These are phyloP conservation scores for Calonectria pseudoreteaudii DNA, from an alignment of 2,329 filamentous ascomycete species.

Conservation along the genomic window DNA sequence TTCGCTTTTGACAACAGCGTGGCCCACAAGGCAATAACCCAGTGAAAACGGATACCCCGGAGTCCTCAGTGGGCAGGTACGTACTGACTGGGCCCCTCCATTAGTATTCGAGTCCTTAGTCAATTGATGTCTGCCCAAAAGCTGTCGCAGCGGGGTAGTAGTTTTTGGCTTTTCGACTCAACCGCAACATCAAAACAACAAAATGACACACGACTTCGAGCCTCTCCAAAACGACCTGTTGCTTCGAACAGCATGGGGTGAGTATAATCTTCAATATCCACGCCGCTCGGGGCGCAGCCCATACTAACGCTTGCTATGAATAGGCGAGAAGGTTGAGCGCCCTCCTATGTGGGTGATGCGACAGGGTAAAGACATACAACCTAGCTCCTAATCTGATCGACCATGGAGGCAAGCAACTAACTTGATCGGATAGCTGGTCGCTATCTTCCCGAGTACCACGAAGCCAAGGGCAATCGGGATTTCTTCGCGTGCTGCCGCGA, in stretches of 20 bases:
- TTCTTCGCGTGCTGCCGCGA: slow-evolving; percentile 98
- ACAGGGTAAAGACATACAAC: slow-evolving; percentile 75
- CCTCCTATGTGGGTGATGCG: slow-evolving; percentile 99
- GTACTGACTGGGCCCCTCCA: slow-evolving; percentile 13
- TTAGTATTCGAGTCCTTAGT: neutral
- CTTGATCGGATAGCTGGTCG: slow-evolving; percentile 76
- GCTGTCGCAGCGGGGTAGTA: slow-evolving; percentile 8
- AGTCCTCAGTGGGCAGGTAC: slow-evolving; percentile 15
- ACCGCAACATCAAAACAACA: slow-evolving; percentile 41
- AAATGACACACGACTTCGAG: slow-evolving; percentile 78
- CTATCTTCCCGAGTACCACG: slow-evolving; percentile 97
- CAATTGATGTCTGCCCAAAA: slow-evolving; percentile 15
- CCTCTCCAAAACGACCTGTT: slow-evolving; percentile 94
- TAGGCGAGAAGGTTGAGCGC: slow-evolving; percentile 90
- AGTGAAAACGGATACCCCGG: neutral
- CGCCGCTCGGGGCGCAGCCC: slow-evolving; percentile 17
- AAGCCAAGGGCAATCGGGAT: slow-evolving; percentile 89
- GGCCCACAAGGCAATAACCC: neutral
- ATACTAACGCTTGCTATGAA: slow-evolving; percentile 36
- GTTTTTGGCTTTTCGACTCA: slow-evolving; percentile 20
- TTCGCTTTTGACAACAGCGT: neutral
- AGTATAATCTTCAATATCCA: slow-evolving; percentile 38
- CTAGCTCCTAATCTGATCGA: neutral
- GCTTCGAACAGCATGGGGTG: slow-evolving; percentile 90
- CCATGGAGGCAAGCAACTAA: neutral